These are phyloP conservation scores for Cadophora malorum DNA, from an alignment of 2,329 filamentous ascomycete species.

Conservation along the genomic window DNA sequence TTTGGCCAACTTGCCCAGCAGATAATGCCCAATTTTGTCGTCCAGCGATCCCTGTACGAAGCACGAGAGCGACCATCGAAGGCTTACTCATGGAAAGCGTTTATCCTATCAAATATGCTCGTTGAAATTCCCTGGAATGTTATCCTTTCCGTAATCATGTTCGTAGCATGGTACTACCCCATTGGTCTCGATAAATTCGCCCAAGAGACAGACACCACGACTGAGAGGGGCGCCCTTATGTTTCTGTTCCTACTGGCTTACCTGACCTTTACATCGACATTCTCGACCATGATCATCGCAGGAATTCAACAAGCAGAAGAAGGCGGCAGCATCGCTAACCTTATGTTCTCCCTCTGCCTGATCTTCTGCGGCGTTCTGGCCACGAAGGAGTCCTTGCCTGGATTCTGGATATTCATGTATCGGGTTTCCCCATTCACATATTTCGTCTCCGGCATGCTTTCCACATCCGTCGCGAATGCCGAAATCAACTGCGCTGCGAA, in stretches of 20 bases:
- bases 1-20: neutral
- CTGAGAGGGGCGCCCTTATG: conserved; percentile 75
- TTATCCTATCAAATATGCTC: neutral
- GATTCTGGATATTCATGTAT: conserved; percentile 87
- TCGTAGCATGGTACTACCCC: neutral
- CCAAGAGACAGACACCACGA: conserved; percentile 55
- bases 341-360: conserved; percentile 53
- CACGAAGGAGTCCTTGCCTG: conserved; percentile 56
- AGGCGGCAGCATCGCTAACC: neutral
- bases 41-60: neutral
- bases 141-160: neutral
- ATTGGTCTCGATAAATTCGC: neutral
- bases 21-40: neutral
- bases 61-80: neutral
- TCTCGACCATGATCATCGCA: conserved; percentile 75
- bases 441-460: conserved; percentile 73
- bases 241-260: conserved; percentile 59
- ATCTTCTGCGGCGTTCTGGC: conserved; percentile 67
- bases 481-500: conserved; percentile 68
- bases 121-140: neutral
- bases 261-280: conserved; percentile 62
- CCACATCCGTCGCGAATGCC: conserved; percentile 60
- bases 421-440: conserved; percentile 80
- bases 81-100: neutral
- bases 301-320: conserved; percentile 51